These are phyloP conservation scores for Tetradesmus obliquus DNA, from an alignment of 139 green algal genomes.

Conservation along the genomic window DNA sequence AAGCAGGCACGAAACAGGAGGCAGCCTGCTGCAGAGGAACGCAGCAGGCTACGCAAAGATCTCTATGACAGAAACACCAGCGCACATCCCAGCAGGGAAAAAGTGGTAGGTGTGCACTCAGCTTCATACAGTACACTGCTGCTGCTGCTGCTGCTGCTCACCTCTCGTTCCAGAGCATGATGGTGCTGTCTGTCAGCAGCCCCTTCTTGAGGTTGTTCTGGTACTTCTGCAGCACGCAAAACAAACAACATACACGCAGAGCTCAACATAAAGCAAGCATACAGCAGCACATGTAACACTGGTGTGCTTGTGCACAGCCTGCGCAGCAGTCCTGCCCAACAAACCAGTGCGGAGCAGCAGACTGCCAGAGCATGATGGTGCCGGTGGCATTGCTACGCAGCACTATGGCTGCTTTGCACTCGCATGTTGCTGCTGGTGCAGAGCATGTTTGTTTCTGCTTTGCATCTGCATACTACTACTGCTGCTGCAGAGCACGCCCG, in stretches of 20 bases:
- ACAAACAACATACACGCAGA: neutral
- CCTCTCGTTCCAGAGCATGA: slow-evolving; percentile 92
- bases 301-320: too few relatives aligned
- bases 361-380: slow-evolving; percentile 9
- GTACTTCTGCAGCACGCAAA: slow-evolving; percentile 83
- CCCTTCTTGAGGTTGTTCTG: slow-evolving; percentile 93
- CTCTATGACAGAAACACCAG: too few relatives aligned
- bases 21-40: too few relatives aligned
- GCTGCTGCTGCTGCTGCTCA: slow-evolving; percentile 36
- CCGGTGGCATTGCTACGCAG: neutral
- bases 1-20: too few relatives aligned
- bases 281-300: neutral
- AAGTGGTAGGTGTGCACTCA: too few relatives aligned
- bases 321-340: too few relatives aligned
- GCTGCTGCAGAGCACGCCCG: neutral
- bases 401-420: neutral
- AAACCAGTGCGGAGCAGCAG: neutral
- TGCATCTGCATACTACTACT: neutral
- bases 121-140: neutral
- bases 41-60: too few relatives aligned
- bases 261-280: neutral
- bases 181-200: slow-evolving; percentile 91
- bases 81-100: too few relatives aligned
- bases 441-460: neutral
- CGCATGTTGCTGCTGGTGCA: neutral